Evolutionary conservation across 805 yeast genomes (phyloP).

Genomic region (Schwanniomyces pseudopolymorphus): DNA sequence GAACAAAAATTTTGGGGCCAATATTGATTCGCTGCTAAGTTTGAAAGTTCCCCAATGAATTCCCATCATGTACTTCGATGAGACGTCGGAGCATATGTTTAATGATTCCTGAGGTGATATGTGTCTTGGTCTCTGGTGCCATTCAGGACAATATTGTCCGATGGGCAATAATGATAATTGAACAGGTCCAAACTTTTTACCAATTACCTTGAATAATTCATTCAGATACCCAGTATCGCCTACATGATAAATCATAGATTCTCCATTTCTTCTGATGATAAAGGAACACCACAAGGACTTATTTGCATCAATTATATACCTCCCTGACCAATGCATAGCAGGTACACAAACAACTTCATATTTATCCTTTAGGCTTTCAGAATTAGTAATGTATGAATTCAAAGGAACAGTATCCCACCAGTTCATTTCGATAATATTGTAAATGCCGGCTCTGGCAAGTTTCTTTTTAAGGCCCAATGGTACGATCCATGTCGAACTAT

Average conservation of each 20-base stretch:
- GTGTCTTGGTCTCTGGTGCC: slow-evolving; percentile 93
- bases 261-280: slow-evolving; percentile 61
- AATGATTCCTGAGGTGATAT: slow-evolving; percentile 78
- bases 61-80: slow-evolving; percentile 68
- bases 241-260: slow-evolving; percentile 81
- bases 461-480: slow-evolving; percentile 73
- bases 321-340: slow-evolving; percentile 96
- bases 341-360: slow-evolving; percentile 89
- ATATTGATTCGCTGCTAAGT: slow-evolving; percentile 79
- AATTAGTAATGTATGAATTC: slow-evolving; percentile 40
- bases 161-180: slow-evolving; percentile 77
- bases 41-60: slow-evolving; percentile 98
- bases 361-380: slow-evolving; percentile 37
- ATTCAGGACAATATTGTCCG: slow-evolving; percentile 92
- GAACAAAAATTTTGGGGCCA: slow-evolving; percentile 74
- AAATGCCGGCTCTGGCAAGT: slow-evolving; percentile 58
- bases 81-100: slow-evolving; percentile 61
- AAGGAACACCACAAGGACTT: slow-evolving; percentile 87
- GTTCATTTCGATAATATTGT: slow-evolving; percentile 70
- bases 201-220: slow-evolving; percentile 69
- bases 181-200: slow-evolving; percentile 57
- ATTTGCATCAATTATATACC: slow-evolving; percentile 78
- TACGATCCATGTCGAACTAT: slow-evolving; percentile 75
- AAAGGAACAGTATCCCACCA: slow-evolving; percentile 77
- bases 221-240: slow-evolving; percentile 93